These are phyloP conservation scores for Sporothrix globosa DNA, from an alignment of 2,329 filamentous ascomycete species.

Conservation along the genomic window DNA sequence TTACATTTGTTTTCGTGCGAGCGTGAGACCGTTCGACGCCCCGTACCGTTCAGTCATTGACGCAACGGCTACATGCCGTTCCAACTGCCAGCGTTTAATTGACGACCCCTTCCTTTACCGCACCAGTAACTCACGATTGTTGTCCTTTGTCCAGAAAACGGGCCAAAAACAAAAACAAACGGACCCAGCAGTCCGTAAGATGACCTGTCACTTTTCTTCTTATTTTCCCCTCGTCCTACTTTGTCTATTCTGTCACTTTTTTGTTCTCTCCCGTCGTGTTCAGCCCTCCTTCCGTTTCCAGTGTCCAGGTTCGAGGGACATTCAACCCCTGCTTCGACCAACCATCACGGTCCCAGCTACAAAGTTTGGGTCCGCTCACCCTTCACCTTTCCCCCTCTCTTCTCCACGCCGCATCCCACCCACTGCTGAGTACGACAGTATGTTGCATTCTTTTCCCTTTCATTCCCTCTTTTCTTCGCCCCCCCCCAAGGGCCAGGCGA, in stretches of 20 bases:
- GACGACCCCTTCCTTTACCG: too few relatives aligned
- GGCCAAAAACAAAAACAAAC: neutral
- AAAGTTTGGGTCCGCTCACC: neutral
- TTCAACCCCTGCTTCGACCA: neutral
- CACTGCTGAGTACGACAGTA: too few relatives aligned
- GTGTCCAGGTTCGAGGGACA: too few relatives aligned
- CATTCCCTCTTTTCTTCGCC: neutral
- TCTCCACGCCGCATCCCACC: too few relatives aligned
- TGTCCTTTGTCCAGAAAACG: neutral
- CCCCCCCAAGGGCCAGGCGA: neutral
- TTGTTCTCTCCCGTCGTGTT: neutral
- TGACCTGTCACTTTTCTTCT: conserved; percentile 7
- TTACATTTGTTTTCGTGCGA: too few relatives aligned
- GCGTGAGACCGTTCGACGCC: too few relatives aligned
- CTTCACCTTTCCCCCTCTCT: neutral
- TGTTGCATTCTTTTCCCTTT: neutral
- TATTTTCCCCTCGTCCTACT: neutral
- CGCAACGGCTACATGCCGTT: too few relatives aligned
- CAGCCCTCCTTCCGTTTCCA: neutral
- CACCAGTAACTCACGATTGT: too few relatives aligned
- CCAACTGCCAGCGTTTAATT: too few relatives aligned
- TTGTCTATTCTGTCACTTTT: neutral
- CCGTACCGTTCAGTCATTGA: too few relatives aligned
- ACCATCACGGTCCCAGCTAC: conserved; percentile 7
- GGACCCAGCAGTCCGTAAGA: neutral